A percentile compares a stretch with the other conserved stretches of the same genome.
Evolutionary conservation across 495 filamentous ascomycete species (phyloP).

Genomic region (Penicillium canescens): DNA sequence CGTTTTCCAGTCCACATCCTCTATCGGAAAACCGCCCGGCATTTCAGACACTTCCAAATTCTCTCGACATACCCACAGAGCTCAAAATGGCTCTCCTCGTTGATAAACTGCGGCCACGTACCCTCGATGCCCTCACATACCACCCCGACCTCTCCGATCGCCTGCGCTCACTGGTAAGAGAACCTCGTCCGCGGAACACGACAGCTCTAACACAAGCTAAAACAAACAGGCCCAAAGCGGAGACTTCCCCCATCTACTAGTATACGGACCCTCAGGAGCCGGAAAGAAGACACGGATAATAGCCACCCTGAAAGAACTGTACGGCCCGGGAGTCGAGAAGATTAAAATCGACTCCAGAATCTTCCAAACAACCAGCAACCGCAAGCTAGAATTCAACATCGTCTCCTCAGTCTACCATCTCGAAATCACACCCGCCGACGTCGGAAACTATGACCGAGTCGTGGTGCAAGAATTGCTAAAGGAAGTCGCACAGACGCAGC

Average conservation of each 20-base stretch:
- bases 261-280: conserved; percentile 94
- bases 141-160: conserved; percentile 86
- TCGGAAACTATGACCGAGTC: conserved; percentile 94
- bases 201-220: background rate
- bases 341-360: conserved; percentile 96
- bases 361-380: conserved; percentile 92
- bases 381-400: conserved; percentile 98
- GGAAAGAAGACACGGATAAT: conserved; percentile 98
- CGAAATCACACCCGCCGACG: conserved; percentile 96
- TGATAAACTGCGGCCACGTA: conserved; percentile 90
- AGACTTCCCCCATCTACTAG: conserved; percentile 94
- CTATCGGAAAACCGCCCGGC: conserved; percentile 12
- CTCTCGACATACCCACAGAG: background rate
- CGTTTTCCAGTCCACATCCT: conserved; percentile 29
- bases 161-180: conserved; percentile 77
- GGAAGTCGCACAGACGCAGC: conserved; percentile 97
- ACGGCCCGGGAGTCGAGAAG: conserved; percentile 90
- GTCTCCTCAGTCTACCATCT: conserved; percentile 95
- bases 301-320: conserved; percentile 88
- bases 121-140: conserved; percentile 83
- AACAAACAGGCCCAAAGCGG: conserved; percentile 79
- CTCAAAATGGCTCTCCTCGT: conserved; percentile 75
- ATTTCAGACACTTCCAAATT: background rate
- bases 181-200: background rate
- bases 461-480: conserved; percentile 95